Evolutionary conservation across 495 filamentous ascomycete species (phyloP), one percentile per base, ranked within the genome.

Genomic region (Hyaloscypha variabilis): DNA sequence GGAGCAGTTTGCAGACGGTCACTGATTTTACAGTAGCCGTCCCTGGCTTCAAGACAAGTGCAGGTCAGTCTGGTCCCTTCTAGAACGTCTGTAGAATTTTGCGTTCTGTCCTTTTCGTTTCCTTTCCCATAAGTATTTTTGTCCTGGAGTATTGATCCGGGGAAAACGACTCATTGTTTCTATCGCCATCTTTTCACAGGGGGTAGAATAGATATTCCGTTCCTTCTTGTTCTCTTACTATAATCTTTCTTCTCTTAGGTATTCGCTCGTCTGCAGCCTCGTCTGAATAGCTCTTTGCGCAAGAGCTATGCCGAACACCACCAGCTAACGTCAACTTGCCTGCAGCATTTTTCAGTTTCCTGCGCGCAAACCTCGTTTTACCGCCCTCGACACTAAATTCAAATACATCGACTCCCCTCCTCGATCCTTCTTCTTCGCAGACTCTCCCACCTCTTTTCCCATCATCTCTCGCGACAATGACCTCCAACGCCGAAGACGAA

Each of bases 291-390:
- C 51, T 25, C 21, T 54, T 29, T 54, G 51, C 10, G 10, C 3
- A 54, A 54, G 51, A 25, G 19, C 6, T 29, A 8, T 8, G 19
- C 11, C 6, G 19, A 21, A 52, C 17, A 56, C 23, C 53, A 36
- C 11, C 8, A 59, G 31, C 57, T 59, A 59, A 59, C 57, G 42
- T n/a, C 30, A 54, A 17, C 42, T 11, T 57, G 49, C 30, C 24
- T 46, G 23, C 60, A 85, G 83, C 83, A 49, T 85, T 85, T 74
- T 83, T 85, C 71, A 78, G 78, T 63, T 85, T 84, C 71, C 76
- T 85, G 26, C 79, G 82, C 54, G 83, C 82, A 60, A 85, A 85
- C 69, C 78, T 85, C 62, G 79, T 82, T 49, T 19, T 46, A 14
- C 80, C 77, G 21, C 73, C 82, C 42, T 70, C 62, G 60, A 66